These are phyloP conservation scores for Rhizopogon vesiculosus DNA, from an alignment of 768 basidiomycete species.

Conservation along the genomic window DNA sequence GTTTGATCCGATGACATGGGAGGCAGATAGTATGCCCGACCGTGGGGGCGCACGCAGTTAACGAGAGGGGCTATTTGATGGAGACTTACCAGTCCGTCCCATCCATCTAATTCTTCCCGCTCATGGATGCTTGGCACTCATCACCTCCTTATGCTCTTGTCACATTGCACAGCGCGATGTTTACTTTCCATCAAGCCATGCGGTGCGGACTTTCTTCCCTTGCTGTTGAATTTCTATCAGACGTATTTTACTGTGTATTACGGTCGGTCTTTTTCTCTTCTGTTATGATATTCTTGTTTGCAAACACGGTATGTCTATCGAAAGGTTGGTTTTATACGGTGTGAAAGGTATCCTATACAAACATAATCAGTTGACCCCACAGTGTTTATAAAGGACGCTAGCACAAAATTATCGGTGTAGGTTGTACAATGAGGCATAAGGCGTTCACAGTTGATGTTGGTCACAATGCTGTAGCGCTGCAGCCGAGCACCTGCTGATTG, in stretches of 20 bases:
- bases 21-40: conserved; percentile 17
- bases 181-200: conserved; percentile 10
- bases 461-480: not conserved
- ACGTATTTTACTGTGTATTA: conserved; percentile 23
- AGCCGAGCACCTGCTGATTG: not conserved
- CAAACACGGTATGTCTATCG: conserved; percentile 4
- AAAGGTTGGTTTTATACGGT: not conserved
- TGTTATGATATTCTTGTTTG: conserved; percentile 5
- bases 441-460: not conserved
- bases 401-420: not conserved
- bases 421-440: not conserved
- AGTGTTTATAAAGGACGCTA: not conserved
- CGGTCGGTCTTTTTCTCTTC: conserved; percentile 25
- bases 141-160: conserved; percentile 14
- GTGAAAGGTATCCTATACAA: not conserved
- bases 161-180: conserved; percentile 2
- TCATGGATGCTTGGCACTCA: conserved; percentile 20
- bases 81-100: conserved; percentile 34
- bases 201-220: conserved; percentile 21
- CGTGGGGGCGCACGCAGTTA: not conserved
- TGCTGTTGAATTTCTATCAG: conserved; percentile 8
- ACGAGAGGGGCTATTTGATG: conserved; percentile 10
- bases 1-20: conserved; percentile 14
- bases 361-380: not conserved
- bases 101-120: conserved; percentile 23